Base-by-base conservation (phyloP, 148 eudicot genomes). In the Simmondsia chinensis region DNA sequence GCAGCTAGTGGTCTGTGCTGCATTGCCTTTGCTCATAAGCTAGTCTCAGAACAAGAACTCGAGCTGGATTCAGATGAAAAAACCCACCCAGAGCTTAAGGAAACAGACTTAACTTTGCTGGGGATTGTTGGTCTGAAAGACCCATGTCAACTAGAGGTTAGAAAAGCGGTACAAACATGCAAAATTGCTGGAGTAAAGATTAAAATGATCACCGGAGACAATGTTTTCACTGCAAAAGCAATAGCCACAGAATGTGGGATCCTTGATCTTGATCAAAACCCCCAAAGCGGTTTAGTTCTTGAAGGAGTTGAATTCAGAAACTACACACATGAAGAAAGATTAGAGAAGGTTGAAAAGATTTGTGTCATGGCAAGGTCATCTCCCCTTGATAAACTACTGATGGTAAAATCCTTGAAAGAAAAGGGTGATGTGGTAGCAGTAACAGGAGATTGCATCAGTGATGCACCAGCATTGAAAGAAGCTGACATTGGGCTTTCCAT, bases 291-390 rank as follows among this genome's bases (percentile, higher is more conserved):
- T 33, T n/a, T n/a, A 61, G 75, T 76, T 14, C 44, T 69, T 6
- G 78, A 76, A 65, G 83, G 78, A 1, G 15, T 47, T n/a, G 69
- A 53, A 35, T 76, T 72, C 48, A 63, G 78, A 20, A 76, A 68
- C 39, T 72, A 61, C 63, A 64, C 78, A 0, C 31, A 27, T 5
- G 71, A 68, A 39, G 74, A 76, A 18, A 48, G 78, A 55, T 35
- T 50, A 59, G 4, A 12, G 22, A 68, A 35, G 45, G 66, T 76
- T 18, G 60, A 69, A 16, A 27, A 8, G 1, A 76, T 76, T 33
- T 61, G 70, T 1, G 75, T 76, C 22, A 76, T 76, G 83, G 83
- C 83, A 13, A 61, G 83, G n/a, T n/a, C n/a, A n/a, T n/a, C n/a
- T n/a, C n/a, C n/a, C n/a, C n/a, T n/a, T n/a, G n/a, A n/a, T n/a